Base-by-base conservation (phyloP, 305 asterid species). In the Solanum chacoense region DNA sequence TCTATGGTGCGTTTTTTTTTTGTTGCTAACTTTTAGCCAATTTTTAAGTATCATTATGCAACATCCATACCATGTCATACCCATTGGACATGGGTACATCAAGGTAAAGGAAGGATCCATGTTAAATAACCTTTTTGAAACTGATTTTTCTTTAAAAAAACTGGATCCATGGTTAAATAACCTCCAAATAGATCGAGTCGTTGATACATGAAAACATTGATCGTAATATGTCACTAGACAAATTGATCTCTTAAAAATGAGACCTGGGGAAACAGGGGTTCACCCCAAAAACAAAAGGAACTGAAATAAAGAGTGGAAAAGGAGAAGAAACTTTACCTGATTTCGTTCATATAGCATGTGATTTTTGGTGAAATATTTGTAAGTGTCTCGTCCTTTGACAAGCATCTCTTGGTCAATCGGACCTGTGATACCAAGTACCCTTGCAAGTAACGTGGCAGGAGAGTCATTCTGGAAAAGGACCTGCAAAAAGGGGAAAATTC, bases 381-480 rank as follows among this genome's bases (percentile, higher is more conserved):
- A 93, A 1, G 98, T 93, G 90, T 97, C 99, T 35, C 94, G 92
- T 91, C 99, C 99, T 92, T 95, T 95, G 36, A 97, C 97, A 86
- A 97, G 99, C 97, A 97, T 91, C 84, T 92, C 98, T 91, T 94
- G 98, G 90, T 95, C 98, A 88, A 97, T 92, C 50, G 95, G 93
- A 90, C 98, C 96, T 69, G 96, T 92, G 87, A 97, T 95, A 90
- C 99, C 99, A 80, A 97, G 93, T 75, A 96, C 98, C 38, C 99
- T 96, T 90, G 99, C 99, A 90, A 96, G 98, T 90, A 97, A 93
- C 50, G 99, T 94, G 72, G 98, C 98, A 32, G 98, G 98, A 88
- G 99, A 97, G 91, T 97, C 99, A 90, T 96, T 97, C 94, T 95
- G 99, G 92, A 97, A 97, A 89, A 97, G 96, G 79, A 97, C 99